Percentiles rank a stretch among this genome's conserved stretches.
Evolutionary conservation across 495 filamentous ascomycete species (phyloP).

Genomic region (Hapsidospora chrysogenum): DNA sequence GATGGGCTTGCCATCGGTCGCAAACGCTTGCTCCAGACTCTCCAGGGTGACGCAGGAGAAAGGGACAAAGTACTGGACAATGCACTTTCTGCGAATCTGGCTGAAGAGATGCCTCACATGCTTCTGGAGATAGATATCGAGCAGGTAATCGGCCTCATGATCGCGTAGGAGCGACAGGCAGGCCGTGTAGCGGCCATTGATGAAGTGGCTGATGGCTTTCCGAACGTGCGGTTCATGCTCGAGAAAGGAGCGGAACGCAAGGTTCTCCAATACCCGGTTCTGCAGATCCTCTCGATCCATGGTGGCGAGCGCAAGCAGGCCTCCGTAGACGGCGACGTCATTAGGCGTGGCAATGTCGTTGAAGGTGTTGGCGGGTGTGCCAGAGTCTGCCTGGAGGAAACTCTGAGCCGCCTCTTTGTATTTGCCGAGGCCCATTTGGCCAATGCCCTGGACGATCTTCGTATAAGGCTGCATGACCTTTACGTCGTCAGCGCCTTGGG

Average conservation of each 20-base stretch:
- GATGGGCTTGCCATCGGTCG: conserved; percentile 36
- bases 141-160: conserved; percentile 69
- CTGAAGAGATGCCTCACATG: conserved; percentile 55
- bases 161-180: conserved; percentile 70
- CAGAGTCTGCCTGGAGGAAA: conserved; percentile 45
- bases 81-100: conserved; percentile 71
- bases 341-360: conserved; percentile 65
- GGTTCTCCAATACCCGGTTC: conserved; percentile 57
- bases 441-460: conserved; percentile 49
- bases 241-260: conserved; percentile 66
- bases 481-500: conserved; percentile 38
- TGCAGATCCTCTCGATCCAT: conserved; percentile 72
- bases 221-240: conserved; percentile 91
- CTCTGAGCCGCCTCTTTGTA: conserved; percentile 56
- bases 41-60: conserved; percentile 60
- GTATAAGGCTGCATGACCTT: conserved; percentile 44
- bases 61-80: conserved; percentile 75
- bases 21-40: conserved; percentile 51
- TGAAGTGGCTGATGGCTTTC: conserved; percentile 75
- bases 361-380: conserved; percentile 36
- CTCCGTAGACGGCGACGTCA: conserved; percentile 85
- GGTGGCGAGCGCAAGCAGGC: conserved; percentile 74
- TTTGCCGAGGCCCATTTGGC: conserved; percentile 44
- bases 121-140: conserved; percentile 73
- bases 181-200: conserved; percentile 67